Base-by-base conservation (phyloP, 2,329 filamentous ascomycete species). In the Penicillium expansum region DNA sequence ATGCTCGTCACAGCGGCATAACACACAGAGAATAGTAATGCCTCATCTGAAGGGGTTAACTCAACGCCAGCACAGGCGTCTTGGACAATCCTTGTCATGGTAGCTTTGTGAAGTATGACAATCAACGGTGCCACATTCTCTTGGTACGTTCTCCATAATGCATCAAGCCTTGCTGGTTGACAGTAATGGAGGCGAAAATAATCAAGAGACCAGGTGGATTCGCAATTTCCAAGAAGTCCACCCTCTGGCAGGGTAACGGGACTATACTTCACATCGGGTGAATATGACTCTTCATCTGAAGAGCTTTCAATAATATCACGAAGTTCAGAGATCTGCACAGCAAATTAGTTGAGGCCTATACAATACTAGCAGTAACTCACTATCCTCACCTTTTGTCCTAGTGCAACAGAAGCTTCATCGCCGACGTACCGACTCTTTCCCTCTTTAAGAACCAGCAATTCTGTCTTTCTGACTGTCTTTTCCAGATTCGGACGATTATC, bases 81-180 rank as follows among this genome's bases (percentile, higher is more conserved):
- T 8, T 18, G 50, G 3, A 64, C 37, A 10, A 62, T 43, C 22
- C 10, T 13, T 1, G 50, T 50, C 9, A 62, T 37, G 0, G 63
- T 49, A 1, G 52, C 55, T 22, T 33, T 35, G 20, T 66, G 62
- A 3, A 69, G 33, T 7, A 68, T 49, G 11, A 55, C 44, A 11
- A 68, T 61, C 32, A 69, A 18, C 5, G 65, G 64, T 2, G 62
- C 61, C 8, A 67, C 64, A 50, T 63, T 66, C 11, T 52, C 22
- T 10, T 61, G 32, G 18, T 63, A 67, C 9, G 60, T 32, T 11
- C 10, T 16, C 64, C 65, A 39, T 39, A 39, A 13, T 20, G 37
- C 18, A 14, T 39, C 18, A 20, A 39, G 18, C 18, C 37, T 39
- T 20, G 37, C 18, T 20, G 37, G 37, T 22, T 39, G 37, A 39